Conservation (phyloP, 345 rosid species). For the Eucalyptus virginea region DNA sequence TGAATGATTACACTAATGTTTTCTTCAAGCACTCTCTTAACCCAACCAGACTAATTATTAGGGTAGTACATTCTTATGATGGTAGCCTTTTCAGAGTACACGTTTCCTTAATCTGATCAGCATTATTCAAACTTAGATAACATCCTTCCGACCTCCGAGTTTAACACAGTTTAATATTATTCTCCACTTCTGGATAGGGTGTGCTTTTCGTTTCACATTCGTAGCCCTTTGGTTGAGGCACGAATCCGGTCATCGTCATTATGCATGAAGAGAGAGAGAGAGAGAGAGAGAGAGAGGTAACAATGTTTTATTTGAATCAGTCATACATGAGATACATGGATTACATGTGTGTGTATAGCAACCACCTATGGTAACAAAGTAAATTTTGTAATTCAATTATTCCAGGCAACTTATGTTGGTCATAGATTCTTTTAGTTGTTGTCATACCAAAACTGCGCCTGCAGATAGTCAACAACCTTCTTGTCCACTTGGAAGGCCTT, state of each 20-base stretch:
- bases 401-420: not conserved
- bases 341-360: not conserved
- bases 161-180: not conserved
- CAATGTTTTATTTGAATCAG: not conserved
- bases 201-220: not conserved
- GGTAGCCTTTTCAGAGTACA: not conserved
- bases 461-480: not conserved
- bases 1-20: not conserved
- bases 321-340: not conserved
- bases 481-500: slow-evolving; percentile 4
- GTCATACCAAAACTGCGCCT: not conserved
- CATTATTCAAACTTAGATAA: not conserved
- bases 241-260: not conserved
- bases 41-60: not conserved
- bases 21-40: not conserved
- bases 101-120: not conserved
- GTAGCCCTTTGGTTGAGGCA: not conserved
- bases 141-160: not conserved
- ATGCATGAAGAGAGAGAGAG: not conserved
- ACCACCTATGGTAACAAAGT: not conserved
- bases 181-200: not conserved
- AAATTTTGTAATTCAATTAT: not conserved
- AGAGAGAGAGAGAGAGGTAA: not conserved
- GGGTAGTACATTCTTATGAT: not conserved
- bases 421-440: not conserved